Conservation (phyloP, 129 eudicot species). For the sunflower (Helianthus annuus) region HanXRQr2.0-SUNRISE NC_035448.2:176189277-176189776, state of each 20-base stretch:
- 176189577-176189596: conserved; percentile 27
- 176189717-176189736: neutral
- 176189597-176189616: neutral
- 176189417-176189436: neutral
- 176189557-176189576: conserved; percentile 30
- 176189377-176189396: too few species aligned
- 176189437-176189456: neutral
- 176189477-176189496: neutral
- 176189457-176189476: neutral
- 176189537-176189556: neutral
- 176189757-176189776: neutral
- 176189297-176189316: too few species aligned
- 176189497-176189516: neutral
- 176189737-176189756: neutral
- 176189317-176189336: too few species aligned
- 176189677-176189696: neutral
- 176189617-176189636: conserved; percentile 18
- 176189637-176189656: neutral
- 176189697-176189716: neutral
- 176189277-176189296: too few species aligned
- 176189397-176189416: too few species aligned
- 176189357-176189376: too few species aligned
- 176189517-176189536: neutral
- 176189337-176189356: too few species aligned
- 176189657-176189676: neutral